A percentile compares a stretch with the other conserved stretches of the same genome.
Evolutionary conservation across 2,329 filamentous ascomycete genomes (phyloP).

Genomic region (Zelopaecilomyces penicillatus): DNA sequence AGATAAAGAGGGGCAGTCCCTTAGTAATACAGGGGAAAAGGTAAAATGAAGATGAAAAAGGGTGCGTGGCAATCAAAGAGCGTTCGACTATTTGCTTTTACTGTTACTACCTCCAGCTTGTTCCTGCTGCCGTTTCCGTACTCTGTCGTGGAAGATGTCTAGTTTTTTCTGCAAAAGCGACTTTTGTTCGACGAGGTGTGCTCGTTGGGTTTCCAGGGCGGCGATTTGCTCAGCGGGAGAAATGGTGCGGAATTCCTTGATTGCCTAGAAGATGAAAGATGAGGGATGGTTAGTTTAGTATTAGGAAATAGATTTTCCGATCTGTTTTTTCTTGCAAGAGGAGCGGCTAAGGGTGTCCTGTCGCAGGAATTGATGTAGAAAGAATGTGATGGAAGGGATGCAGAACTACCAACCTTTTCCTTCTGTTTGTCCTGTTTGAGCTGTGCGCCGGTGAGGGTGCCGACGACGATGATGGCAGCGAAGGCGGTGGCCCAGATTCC

Average conservation of each 20-base stretch:
- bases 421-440: conserved; percentile 41
- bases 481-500: conserved; percentile 35
- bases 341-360: not conserved
- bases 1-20: no score
- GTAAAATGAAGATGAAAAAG: no score
- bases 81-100: no score
- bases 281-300: not conserved
- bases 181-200: conserved; percentile 29
- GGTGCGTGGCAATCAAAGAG: no score
- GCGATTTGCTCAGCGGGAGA: conserved; percentile 36
- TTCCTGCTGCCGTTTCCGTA: conserved; percentile 28
- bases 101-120: conserved; percentile 1
- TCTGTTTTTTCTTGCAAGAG: not conserved
- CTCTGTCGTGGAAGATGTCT: conserved; percentile 29
- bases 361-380: not conserved
- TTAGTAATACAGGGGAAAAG: no score
- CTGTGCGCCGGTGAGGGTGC: conserved; percentile 40
- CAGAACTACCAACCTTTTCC: conserved; percentile 25
- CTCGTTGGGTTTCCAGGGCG: conserved; percentile 34
- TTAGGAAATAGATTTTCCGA: not conserved
- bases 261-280: conserved; percentile 16
- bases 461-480: conserved; percentile 38
- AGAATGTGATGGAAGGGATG: not conserved
- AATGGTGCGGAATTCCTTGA: conserved; percentile 30
- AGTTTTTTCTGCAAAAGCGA: conserved; percentile 34